phyloP scores from a whole-genome alignment of 2,329 filamentous ascomycete species.

The Fusarium sp. region DNA sequence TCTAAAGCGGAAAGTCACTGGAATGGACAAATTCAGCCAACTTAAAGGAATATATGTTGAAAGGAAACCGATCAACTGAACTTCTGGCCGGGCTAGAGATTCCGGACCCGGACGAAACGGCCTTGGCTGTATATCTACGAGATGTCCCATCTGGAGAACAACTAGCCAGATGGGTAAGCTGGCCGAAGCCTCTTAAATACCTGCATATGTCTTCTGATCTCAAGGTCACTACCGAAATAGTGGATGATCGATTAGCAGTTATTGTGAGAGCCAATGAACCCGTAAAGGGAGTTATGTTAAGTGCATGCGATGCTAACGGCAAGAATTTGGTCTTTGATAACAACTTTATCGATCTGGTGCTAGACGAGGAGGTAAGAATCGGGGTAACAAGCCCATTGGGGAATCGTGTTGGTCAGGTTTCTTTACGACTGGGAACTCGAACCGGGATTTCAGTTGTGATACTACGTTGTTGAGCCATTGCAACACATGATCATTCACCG shows the following conservation, averaged over 20 bases:
- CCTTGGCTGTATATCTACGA: not conserved
- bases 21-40: fast-evolving
- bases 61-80: not conserved
- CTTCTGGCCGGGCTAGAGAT: not conserved
- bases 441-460: not conserved
- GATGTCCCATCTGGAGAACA: not conserved
- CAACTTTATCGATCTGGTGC: not conserved
- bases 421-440: slow-evolving; percentile 14
- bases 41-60: not conserved
- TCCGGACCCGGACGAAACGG: not conserved
- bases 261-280: not conserved
- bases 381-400: fast-evolving
- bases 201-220: not conserved
- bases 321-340: not conserved
- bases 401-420: not conserved
- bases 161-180: slow-evolving; percentile 4
- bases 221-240: fast-evolving
- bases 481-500: no score
- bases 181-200: slow-evolving; percentile 3
- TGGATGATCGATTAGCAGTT: not conserved
- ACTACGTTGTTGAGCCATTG: fast-evolving
- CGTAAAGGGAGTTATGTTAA: not conserved
- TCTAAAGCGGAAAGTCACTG: not conserved
- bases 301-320: fast-evolving
- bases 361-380: not conserved